Conservation (phyloP, 495 filamentous ascomycete genomes). For the Penicillium roqueforti region DNA sequence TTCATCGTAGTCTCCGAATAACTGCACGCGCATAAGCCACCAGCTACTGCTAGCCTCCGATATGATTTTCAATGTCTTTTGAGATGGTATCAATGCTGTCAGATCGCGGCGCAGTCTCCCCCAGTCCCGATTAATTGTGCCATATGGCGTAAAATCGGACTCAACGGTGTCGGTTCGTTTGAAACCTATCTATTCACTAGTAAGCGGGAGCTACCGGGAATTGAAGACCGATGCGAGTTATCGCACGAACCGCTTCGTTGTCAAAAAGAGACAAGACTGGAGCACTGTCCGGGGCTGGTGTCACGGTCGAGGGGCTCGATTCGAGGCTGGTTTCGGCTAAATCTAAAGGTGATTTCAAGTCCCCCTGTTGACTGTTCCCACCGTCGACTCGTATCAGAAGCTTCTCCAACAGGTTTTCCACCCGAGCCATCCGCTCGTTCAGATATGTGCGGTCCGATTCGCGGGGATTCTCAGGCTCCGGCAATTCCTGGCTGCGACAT, state of each 20-base stretch:
- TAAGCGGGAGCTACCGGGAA: neutral
- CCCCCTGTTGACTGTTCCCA: neutral
- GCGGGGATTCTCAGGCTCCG: slow-evolving; percentile 33
- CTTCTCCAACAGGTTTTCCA: slow-evolving; percentile 43
- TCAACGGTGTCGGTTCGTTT: neutral
- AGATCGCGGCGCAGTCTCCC: slow-evolving; percentile 8
- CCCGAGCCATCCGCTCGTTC: slow-evolving; percentile 40
- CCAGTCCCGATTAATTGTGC: slow-evolving; percentile 6
- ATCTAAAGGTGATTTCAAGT: neutral
- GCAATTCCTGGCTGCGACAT: slow-evolving; percentile 50
- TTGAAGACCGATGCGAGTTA: neutral
- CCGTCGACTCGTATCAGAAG: slow-evolving; percentile 3
- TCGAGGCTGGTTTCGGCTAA: neutral
- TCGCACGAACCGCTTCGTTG: slow-evolving; percentile 8
- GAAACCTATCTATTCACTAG: slow-evolving; percentile 6
- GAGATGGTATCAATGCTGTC: slow-evolving; percentile 5
- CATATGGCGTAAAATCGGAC: neutral
- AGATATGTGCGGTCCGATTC: slow-evolving; percentile 29
- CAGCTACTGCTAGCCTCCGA: slow-evolving; percentile 8
- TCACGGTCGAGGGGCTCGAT: neutral
- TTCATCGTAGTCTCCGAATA: slow-evolving; percentile 12
- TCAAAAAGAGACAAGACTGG: slow-evolving; percentile 15
- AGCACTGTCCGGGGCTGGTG: slow-evolving; percentile 11
- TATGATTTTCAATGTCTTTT: slow-evolving; percentile 4
- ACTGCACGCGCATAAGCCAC: slow-evolving; percentile 13